Base-by-base conservation (phyloP, 1,284 basidiomycete species). In the Amylostereum chailletii region DNA sequence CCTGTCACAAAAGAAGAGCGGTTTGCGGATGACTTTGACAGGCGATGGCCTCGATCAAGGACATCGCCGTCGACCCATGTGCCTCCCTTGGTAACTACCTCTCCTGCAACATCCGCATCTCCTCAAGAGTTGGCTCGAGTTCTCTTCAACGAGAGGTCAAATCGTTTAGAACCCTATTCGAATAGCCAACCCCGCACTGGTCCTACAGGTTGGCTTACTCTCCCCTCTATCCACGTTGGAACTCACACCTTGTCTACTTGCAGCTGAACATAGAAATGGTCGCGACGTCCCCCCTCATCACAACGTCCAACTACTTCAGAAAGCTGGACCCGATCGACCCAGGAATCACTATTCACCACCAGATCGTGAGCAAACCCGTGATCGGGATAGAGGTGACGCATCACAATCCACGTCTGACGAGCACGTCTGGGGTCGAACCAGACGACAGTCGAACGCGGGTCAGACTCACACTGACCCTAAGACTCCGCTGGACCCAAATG, bases 141-240 rank as follows among this genome's bases (percentile, higher is more conserved):
- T 0, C 70, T 95, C n/a, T 95, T 94, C 72, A 94, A 95, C 58
- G 92, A 93, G 59, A 80, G 84, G 5, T 90, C 84, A 7, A 94
- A 94, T 62, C 77, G 83, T 49, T 66, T 94, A 50, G 92, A 94
- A 64, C 85, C 85, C 10, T 86, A 83, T 57, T 76, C 69, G 50
- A 75, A 70, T 54, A 46, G 64, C 39, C 70, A 73, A 56, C 56
- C 60, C 53, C 62, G 69, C 49, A 60, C 60, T 60, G 63, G 54
- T 45, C 54, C 59, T 36, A 60, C 63, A 54, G 66, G 71, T 51
- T 57, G 71, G 42, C 19, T 19, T 62, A 66, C 33, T 53, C 63
- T 37, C 50, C 51, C 26, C 49, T 56, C 37, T 55, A 63, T 33
- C 38, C 60, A 55, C 51, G 50, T 52, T 3, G 50, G 56, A 33